phyloP scores from a whole-genome alignment of 192 early-diverging fungal species.

The Backusella liffmaniae region DNA sequence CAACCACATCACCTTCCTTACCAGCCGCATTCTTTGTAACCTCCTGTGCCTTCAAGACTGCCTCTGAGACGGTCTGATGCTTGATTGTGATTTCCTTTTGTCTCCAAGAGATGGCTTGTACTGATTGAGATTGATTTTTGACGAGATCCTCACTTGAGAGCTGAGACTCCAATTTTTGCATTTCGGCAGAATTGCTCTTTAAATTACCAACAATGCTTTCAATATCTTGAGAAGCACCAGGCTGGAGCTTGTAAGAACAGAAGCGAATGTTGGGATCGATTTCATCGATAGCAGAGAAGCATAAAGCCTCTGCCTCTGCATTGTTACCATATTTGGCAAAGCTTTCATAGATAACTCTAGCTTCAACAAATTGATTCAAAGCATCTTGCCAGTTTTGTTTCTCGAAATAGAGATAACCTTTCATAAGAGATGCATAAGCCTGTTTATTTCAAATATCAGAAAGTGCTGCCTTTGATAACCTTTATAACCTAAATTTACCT shows the following conservation, averaged over 20 bases:
- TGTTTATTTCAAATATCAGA: not conserved
- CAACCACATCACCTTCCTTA: constrained; percentile 38
- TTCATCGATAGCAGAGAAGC: constrained; percentile 65
- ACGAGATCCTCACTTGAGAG: constrained; percentile 20
- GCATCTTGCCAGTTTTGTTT: constrained; percentile 66
- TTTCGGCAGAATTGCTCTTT: not conserved
- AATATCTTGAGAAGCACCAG: constrained; percentile 46
- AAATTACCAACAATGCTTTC: not conserved
- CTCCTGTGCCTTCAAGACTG: constrained; percentile 47
- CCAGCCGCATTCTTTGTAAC: constrained; percentile 23
- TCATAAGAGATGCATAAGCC: constrained; percentile 71
- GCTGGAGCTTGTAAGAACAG: constrained; percentile 70
- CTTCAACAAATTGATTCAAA: constrained; percentile 57
- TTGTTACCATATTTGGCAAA: constrained; percentile 50
- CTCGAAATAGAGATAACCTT: constrained; percentile 66
- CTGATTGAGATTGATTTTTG: constrained; percentile 38
- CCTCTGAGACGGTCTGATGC: constrained; percentile 43
- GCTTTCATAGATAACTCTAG: constrained; percentile 69
- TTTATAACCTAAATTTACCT: constrained; percentile 30
- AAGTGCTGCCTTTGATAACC: too few relatives aligned
- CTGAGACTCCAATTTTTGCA: constrained; percentile 11
- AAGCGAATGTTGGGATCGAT: constrained; percentile 81
- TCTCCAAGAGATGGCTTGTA: constrained; percentile 50
- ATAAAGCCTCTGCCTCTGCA: constrained; percentile 60
- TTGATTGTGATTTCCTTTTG: constrained; percentile 40